A percentile compares a stretch with the other conserved stretches of the same genome.
Evolutionary conservation across 139 green algal species (phyloP).

Genomic region (Picochlorum sp.): DNA sequence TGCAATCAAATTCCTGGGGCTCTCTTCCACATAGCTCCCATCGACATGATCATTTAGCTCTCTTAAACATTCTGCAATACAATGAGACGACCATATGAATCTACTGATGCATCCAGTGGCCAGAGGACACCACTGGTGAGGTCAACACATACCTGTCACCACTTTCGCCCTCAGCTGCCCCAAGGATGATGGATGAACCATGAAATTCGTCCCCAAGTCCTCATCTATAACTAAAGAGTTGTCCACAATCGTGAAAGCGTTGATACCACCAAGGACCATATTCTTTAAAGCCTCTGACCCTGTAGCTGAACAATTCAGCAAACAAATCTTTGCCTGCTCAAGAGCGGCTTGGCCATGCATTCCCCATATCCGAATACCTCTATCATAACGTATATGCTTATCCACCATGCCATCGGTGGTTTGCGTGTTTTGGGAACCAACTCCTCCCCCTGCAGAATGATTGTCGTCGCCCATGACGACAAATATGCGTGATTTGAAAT

Average conservation of each 20-base stretch:
- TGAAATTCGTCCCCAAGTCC: slow-evolving; percentile 94
- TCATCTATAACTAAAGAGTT: slow-evolving; percentile 45
- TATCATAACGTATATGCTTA: slow-evolving; percentile 69
- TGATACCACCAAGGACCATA: slow-evolving; percentile 91
- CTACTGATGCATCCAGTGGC: too few species aligned
- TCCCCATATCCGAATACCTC: slow-evolving; percentile 84
- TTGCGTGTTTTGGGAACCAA: slow-evolving; percentile 1
- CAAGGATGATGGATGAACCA: slow-evolving; percentile 55
- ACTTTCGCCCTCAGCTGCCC: slow-evolving; percentile 48
- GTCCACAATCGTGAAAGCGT: slow-evolving; percentile 90
- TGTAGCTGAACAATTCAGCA: slow-evolving; percentile 61
- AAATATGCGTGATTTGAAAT: too few species aligned
- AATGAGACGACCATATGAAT: background rate
- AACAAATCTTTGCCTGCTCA: slow-evolving; percentile 52
- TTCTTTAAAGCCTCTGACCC: slow-evolving; percentile 94
- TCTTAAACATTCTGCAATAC: slow-evolving; percentile 45
- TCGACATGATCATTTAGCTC: slow-evolving; percentile 84
- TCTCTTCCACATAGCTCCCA: slow-evolving; percentile 75
- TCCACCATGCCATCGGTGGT: background rate
- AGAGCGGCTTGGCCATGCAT: slow-evolving; percentile 68
- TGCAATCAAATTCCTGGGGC: slow-evolving; percentile 57
- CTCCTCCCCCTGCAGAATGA: background rate
- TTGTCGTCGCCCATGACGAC: background rate
- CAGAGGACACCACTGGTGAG: background rate
- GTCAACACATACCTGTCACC: background rate